Evolutionary conservation across 768 basidiomycete genomes (phyloP).

Genomic region (Clitopilus passeckerianus): DNA sequence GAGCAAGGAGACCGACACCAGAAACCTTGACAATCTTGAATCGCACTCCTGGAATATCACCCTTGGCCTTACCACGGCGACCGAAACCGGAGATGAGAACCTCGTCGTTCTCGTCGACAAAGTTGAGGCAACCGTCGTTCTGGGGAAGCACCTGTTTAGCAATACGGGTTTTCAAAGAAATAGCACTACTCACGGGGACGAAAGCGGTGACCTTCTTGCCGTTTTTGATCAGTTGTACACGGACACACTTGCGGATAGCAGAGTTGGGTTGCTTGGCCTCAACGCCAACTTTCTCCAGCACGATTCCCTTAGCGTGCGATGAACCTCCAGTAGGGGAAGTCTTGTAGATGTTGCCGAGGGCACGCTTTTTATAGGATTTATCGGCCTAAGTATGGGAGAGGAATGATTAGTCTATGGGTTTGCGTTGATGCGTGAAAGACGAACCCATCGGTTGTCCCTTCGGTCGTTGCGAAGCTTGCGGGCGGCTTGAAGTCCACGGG

Average conservation of each 20-base stretch:
- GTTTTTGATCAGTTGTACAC: conserved; percentile 99
- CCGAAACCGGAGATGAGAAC: conserved; percentile 99
- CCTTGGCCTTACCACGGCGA: conserved; percentile 99
- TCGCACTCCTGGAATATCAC: conserved; percentile 99
- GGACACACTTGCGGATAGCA: conserved; percentile 99
- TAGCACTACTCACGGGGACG: conserved; percentile 73
- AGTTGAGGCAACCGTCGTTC: conserved; percentile 98
- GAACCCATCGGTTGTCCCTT: conserved; percentile 95
- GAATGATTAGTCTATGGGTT: conserved; percentile 6
- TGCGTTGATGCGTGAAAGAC: conserved; percentile 17
- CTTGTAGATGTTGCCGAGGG: conserved; percentile 99
- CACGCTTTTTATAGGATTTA: conserved; percentile 98
- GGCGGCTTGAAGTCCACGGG: conserved; percentile 97
- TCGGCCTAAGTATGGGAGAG: conserved; percentile 63
- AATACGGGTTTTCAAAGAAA: conserved; percentile 1
- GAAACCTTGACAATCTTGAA: conserved; percentile 99
- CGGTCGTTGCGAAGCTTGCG: conserved; percentile 95
- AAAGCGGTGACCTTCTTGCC: conserved; percentile 99
- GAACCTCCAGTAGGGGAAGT: conserved; percentile 99
- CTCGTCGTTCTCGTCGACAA: conserved; percentile 99
- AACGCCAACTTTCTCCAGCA: conserved; percentile 99
- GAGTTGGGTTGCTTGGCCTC: conserved; percentile 99
- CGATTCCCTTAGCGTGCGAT: conserved; percentile 99
- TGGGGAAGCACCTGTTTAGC: conserved; percentile 19
- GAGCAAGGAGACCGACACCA: conserved; percentile 94